Evolutionary conservation across 306 rosid species (phyloP).

Genomic region (Glycine tomentella): DNA sequence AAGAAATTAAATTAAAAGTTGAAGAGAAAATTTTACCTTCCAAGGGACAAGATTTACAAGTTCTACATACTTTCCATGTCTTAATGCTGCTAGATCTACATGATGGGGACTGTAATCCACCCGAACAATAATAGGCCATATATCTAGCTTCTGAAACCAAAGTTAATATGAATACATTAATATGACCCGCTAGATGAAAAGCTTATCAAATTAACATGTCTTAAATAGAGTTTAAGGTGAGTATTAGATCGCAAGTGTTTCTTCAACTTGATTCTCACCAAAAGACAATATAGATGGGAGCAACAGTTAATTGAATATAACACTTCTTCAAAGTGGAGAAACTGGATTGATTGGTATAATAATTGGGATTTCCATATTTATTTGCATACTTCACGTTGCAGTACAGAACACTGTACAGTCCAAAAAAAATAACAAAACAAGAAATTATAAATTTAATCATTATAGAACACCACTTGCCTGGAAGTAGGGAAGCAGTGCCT

Average conservation of each 20-base stretch:
- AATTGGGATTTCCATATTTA: constrained; percentile 36
- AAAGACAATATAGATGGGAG: constrained; percentile 39
- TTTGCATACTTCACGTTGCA: constrained; percentile 20
- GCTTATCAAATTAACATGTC: constrained; percentile 27
- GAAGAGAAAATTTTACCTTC: constrained; percentile 71
- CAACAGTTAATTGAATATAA: constrained; percentile 16
- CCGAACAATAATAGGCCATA: constrained; percentile 82
- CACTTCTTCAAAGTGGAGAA: constrained; percentile 14
- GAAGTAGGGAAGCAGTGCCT: constrained; percentile 96
- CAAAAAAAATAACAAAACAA: constrained; percentile 27
- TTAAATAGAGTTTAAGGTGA: constrained; percentile 33
- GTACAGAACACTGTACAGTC: constrained; percentile 4
- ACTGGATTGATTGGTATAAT: constrained; percentile 1
- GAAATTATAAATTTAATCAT: constrained; percentile 15
- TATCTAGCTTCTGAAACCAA: constrained; percentile 83
- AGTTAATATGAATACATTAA: constrained; percentile 44
- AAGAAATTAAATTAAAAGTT: constrained; percentile 6
- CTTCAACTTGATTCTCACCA: constrained; percentile 26
- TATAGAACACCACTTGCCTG: constrained; percentile 71
- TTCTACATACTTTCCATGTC: constrained; percentile 91
- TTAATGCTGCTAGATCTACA: constrained; percentile 89
- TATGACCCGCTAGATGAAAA: constrained; percentile 29
- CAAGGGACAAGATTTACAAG: constrained; percentile 93
- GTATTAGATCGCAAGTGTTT: constrained; percentile 11
- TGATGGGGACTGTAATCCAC: constrained; percentile 88